Base-by-base conservation (phyloP, 495 filamentous ascomycete species). In the Astrocystis sublimbata region DNA sequence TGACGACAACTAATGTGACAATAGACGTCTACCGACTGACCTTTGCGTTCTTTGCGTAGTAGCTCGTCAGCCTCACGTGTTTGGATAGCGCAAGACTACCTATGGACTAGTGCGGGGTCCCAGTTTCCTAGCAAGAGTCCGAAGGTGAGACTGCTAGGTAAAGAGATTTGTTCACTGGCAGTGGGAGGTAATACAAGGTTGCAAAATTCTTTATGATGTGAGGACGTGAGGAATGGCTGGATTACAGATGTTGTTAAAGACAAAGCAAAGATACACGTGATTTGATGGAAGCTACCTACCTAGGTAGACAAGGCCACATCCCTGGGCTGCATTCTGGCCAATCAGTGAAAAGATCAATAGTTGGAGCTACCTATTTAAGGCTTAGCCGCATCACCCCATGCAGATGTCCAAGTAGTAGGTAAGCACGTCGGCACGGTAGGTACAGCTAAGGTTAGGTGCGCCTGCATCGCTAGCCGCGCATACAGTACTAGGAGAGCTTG, bases 181-280 rank as follows among this genome's bases (percentile, higher is more conserved):
- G 4, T 35, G 41, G n/a, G 31, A 35, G 26, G 12, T 41, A 46
- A n/a, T n/a, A n/a, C n/a, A n/a, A n/a, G n/a, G 43, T 36, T 40
- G 28, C 41, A 30, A 30, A 36, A 31, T 49, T 15, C 46, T 49
- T n/a, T n/a, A 17, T 28, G 46, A 49, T 17, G 46, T 8, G 10
- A n/a, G 24, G 46, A 31, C 9, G 24, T 6, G 24, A 7, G 24
- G 17, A 31, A 30, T 26, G 10, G 13, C 24, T 26, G 13, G 24
- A 31, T 49, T 30, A 49, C 12, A 49, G 15, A 33, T 4, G 28
- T 28, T 60, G 58, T 60, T 51, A 52, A 47, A 52, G 46, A 15
- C 28, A 23, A 60, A 24, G 46, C n/a, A n/a, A n/a, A n/a, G 58
- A 28, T 60, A 47, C 58, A 60, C 58, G 58, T 60, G 58, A 60